Conservation (phyloP, 805 yeast species). For the Clavispora fructus region DNA sequence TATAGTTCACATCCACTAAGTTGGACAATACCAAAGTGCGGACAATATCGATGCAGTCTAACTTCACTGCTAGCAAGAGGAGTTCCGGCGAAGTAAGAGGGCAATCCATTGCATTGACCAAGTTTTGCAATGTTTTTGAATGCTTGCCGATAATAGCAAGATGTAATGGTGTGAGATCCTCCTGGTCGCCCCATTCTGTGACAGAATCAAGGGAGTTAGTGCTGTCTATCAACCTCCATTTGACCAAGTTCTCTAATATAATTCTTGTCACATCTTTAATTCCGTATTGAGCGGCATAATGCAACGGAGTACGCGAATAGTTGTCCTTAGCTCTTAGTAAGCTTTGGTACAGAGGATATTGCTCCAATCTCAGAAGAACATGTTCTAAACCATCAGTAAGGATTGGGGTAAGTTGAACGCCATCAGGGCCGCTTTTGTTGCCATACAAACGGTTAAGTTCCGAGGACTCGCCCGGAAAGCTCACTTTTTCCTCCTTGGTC, state of each 20-base stretch:
- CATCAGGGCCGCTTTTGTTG: constrained; percentile 41
- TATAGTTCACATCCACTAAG: constrained; percentile 60
- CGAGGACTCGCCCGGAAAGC: constrained; percentile 38
- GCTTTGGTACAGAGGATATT: constrained; percentile 9
- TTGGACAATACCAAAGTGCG: constrained; percentile 47
- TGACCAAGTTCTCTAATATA: constrained; percentile 49
- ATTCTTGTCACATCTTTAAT: constrained; percentile 56
- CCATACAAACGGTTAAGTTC: constrained; percentile 22
- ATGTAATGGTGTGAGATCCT: constrained; percentile 75
- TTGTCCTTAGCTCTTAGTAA: constrained; percentile 62
- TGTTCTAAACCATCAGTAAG: constrained; percentile 51
- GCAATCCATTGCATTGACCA: constrained; percentile 40
- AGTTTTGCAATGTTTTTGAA: constrained; percentile 62
- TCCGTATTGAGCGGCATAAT: constrained; percentile 86
- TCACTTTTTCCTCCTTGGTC: constrained; percentile 30
- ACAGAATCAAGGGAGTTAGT: constrained; percentile 50
- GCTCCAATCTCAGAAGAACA: constrained; percentile 47
- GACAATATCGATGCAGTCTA: constrained; percentile 56
- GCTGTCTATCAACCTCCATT: constrained; percentile 56
- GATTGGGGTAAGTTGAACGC: constrained; percentile 48
- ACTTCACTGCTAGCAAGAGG: constrained; percentile 62
- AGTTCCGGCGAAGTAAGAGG: constrained; percentile 51
- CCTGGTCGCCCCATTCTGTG: constrained; percentile 69
- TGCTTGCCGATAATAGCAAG: constrained; percentile 79
- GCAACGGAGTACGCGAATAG: constrained; percentile 79